Evolutionary conservation across 2,329 filamentous ascomycete genomes (phyloP).

Genomic region (Alternaria solani): DNA sequence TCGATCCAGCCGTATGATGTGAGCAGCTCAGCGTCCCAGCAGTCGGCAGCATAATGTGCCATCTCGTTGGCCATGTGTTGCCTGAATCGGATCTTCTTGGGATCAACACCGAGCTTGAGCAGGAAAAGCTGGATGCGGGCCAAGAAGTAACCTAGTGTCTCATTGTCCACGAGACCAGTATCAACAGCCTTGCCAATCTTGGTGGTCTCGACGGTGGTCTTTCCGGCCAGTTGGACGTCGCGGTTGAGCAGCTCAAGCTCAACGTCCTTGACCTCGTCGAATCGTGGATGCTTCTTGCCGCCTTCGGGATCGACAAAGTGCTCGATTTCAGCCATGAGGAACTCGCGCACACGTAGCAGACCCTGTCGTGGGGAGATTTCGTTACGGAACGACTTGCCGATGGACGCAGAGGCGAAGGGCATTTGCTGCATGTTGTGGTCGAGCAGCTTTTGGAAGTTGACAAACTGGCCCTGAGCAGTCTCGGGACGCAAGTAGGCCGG

Average conservation of each 20-base stretch:
- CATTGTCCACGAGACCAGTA: conserved; percentile 87
- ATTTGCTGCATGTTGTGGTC: conserved; percentile 95
- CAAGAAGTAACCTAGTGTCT: conserved; percentile 97
- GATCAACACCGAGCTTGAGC: conserved; percentile 84
- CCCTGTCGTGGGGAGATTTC: conserved; percentile 95
- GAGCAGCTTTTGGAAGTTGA: conserved; percentile 95
- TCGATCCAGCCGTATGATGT: conserved; percentile 98
- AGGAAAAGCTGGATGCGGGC: conserved; percentile 93
- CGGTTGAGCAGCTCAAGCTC: conserved; percentile 86
- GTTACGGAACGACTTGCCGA: conserved; percentile 98
- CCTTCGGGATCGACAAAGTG: conserved; percentile 95
- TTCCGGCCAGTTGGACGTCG: conserved; percentile 83
- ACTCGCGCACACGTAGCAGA: conserved; percentile 92
- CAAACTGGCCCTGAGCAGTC: conserved; percentile 96
- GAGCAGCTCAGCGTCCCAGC: conserved; percentile 94
- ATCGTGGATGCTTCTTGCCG: conserved; percentile 93
- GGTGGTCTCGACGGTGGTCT: conserved; percentile 76
- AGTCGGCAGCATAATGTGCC: conserved; percentile 95
- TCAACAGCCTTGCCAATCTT: conserved; percentile 87
- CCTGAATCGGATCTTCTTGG: conserved; percentile 89
- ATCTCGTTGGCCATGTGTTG: conserved; percentile 94
- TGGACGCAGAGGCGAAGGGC: conserved; percentile 96
- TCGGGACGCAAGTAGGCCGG: conserved; percentile 75
- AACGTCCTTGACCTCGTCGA: conserved; percentile 82
- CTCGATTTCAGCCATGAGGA: conserved; percentile 99